phyloP scores from a whole-genome alignment of 306 rosid species.

The Cucumis hystrix region DNA sequence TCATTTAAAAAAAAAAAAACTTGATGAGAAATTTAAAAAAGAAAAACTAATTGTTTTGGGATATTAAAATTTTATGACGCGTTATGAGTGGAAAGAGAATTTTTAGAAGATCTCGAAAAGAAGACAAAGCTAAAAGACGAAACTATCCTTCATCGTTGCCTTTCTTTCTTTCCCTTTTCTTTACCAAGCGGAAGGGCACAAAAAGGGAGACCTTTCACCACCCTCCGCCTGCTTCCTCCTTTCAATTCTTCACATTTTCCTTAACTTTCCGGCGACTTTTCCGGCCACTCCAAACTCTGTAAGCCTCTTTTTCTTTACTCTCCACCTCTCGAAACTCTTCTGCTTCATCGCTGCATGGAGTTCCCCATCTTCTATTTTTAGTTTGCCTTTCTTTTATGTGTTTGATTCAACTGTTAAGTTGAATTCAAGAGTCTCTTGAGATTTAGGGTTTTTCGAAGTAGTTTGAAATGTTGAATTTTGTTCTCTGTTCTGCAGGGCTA shows the following conservation, averaged over 20 bases:
- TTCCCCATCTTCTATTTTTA: neutral
- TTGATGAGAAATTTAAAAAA: neutral
- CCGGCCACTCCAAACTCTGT: constrained; percentile 5
- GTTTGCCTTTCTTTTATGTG: neutral
- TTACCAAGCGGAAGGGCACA: neutral
- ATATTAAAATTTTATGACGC: neutral
- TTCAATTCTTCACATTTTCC: constrained; percentile 4
- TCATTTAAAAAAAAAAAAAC: too few species aligned
- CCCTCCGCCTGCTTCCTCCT: neutral
- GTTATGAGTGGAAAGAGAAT: constrained; percentile 5
- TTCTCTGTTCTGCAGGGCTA: neutral
- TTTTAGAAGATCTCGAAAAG: constrained; percentile 1
- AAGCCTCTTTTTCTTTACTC: neutral
- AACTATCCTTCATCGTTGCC: neutral
- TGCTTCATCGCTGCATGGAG: neutral
- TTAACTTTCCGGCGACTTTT: constrained; percentile 6
- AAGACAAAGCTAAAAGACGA: neutral
- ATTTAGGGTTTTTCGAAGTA: constrained; percentile 11
- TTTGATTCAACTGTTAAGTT: neutral
- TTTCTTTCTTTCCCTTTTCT: neutral
- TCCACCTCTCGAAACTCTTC: neutral
- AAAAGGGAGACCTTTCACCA: neutral
- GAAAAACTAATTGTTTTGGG: neutral
- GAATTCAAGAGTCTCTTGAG: neutral
- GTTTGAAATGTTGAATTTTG: neutral